These are phyloP conservation scores for Larix kaempferi DNA, from an alignment of 75 land plant genomes.

Conservation along the genomic window DNA sequence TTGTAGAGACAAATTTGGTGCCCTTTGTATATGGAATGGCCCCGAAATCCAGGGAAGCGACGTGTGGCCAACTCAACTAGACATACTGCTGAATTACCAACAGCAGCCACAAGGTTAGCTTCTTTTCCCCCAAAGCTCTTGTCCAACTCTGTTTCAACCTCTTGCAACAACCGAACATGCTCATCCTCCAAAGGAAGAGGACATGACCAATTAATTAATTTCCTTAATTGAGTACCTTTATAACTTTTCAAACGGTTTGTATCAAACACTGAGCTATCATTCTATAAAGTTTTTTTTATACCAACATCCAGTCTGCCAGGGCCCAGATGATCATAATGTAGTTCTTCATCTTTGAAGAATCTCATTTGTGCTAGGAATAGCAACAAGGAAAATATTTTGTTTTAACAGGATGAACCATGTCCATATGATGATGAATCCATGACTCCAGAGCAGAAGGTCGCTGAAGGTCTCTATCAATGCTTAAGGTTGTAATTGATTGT, in stretches of 20 bases:
- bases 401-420: conserved; percentile 73
- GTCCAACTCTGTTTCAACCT: conserved; percentile 89
- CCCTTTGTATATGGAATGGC: conserved; percentile 91
- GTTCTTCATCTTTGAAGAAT: conserved; percentile 29
- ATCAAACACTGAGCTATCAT: conserved; percentile 75
- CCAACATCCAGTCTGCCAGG: conserved; percentile 45
- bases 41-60: conserved; percentile 94
- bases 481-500: conserved; percentile 51
- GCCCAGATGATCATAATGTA: conserved; percentile 83
- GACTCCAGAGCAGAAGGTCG: conserved; percentile 78
- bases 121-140: conserved; percentile 86
- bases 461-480: conserved; percentile 74
- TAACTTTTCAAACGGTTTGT: conserved; percentile 69
- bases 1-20: conserved; percentile 93
- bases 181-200: conserved; percentile 97
- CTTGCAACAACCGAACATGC: conserved; percentile 82
- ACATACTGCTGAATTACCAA: conserved; percentile 75
- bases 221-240: conserved; percentile 75
- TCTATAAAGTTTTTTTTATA: conserved; percentile 60
- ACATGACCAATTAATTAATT: conserved; percentile 86
- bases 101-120: conserved; percentile 69
- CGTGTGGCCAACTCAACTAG: conserved; percentile 78
- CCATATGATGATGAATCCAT: conserved; percentile 65
- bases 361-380: too few species aligned
- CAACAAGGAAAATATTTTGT: too few species aligned